These are phyloP conservation scores for Cercospora zeae-maydis DNA, from an alignment of 2,329 filamentous ascomycete genomes.

Conservation along the genomic window DNA sequence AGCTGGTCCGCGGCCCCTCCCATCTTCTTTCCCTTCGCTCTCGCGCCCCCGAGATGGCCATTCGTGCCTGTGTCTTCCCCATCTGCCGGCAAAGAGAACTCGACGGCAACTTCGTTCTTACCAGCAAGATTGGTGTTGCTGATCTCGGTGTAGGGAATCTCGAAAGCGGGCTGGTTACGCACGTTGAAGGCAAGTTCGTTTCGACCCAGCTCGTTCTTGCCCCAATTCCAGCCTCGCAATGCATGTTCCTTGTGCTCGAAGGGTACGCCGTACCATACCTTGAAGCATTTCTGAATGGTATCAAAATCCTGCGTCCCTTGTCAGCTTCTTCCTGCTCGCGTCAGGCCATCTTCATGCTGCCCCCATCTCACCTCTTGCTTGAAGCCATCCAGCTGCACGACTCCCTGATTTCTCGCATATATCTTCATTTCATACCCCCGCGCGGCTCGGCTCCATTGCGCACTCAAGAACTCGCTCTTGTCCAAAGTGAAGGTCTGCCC, in stretches of 20 bases:
- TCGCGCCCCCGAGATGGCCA: constrained; percentile 68
- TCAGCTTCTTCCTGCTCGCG: constrained; percentile 9
- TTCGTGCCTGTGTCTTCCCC: constrained; percentile 70
- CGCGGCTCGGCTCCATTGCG: constrained; percentile 91
- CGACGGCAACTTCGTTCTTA: constrained; percentile 95
- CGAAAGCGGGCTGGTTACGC: constrained; percentile 92
- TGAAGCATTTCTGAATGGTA: constrained; percentile 86
- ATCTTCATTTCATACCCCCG: constrained; percentile 94
- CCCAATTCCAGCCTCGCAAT: constrained; percentile 97
- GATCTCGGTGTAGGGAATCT: constrained; percentile 95
- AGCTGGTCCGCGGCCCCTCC: constrained; percentile 87
- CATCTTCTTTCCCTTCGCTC: constrained; percentile 78
- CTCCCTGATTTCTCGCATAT: constrained; percentile 73
- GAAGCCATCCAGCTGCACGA: constrained; percentile 94
- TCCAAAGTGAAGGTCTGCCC: constrained; percentile 94
- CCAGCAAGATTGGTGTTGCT: constrained; percentile 96
- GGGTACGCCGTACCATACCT: constrained; percentile 94
- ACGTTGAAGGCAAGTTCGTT: constrained; percentile 95
- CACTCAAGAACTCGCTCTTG: constrained; percentile 74
- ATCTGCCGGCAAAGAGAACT: constrained; percentile 76
- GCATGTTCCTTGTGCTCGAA: constrained; percentile 93
- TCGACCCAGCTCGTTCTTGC: constrained; percentile 94
- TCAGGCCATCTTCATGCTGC: constrained; percentile 11
- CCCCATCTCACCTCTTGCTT: constrained; percentile 66
- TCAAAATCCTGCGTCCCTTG: constrained; percentile 68